Evolutionary conservation across 305 asterid species (phyloP), one percentile per base, ranked within the genome.

Genomic region (Fraxinus xanthoxyloides): DNA sequence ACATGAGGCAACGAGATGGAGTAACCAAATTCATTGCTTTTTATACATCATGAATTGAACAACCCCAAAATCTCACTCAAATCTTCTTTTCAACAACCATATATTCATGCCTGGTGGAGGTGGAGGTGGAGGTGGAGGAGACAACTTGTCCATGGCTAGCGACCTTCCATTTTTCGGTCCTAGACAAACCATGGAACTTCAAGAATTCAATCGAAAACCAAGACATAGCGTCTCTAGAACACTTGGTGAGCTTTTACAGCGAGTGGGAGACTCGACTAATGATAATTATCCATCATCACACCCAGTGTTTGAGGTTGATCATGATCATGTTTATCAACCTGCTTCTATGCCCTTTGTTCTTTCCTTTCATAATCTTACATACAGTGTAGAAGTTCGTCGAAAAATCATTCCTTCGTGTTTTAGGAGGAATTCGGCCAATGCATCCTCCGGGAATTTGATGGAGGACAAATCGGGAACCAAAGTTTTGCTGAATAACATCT

Each of bases 241-340:
- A 2, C 94, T 92, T 1, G 91, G 88, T 31, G 97, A 94, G 87
- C 91, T 92, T 32, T 51, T 94, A 83, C 91, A 87, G 36, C 88
- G 59, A 15, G 90, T 89, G 2, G 98, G 91, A 0, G 92, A 89
- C 85, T 86, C 89, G 76, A 54, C 89, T 3, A 75, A 72, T 19
- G 59, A 54, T 34, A 48, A 12, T 26, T 63, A 35, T 32, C 28
- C 84, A 9, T 61, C 81, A 1, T 28, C 86, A 1, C 88, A 83
- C 79, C 92, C 61, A 9, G 84, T 81, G 34, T 80, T 86, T 75
- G 84, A 86, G 4, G 67, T 84, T 38, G 87, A 82, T 23, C 87
- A 82, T 3, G 84, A 72, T 3, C 80, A 87, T 23, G 54, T 43
- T 38, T 35, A 79, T 32, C 77, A 30, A 65, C 85, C 88, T 4